Conservation (phyloP, 768 basidiomycete genomes). For the Mycena maculata region DNA sequence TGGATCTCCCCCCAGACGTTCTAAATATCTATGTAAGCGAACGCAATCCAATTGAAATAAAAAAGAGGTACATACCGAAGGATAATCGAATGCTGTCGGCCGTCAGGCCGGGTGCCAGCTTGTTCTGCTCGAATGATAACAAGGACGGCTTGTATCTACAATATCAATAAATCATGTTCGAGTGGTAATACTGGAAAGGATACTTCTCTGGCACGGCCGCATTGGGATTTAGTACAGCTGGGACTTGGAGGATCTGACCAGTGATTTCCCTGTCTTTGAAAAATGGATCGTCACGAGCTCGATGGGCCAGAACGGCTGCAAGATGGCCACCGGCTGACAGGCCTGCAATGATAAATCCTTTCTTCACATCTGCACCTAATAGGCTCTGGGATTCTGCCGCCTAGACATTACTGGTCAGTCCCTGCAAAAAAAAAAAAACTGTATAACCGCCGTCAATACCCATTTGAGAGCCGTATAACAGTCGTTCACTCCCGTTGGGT, state of each 20-base stretch:
- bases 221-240: conserved; percentile 17
- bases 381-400: conserved; percentile 8
- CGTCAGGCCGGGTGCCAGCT: conserved; percentile 2
- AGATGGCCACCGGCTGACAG: conserved; percentile 30
- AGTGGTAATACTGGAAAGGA: not conserved
- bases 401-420: not conserved
- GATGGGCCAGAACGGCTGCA: conserved; percentile 22
- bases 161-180: not conserved
- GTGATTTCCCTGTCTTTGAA: conserved; percentile 24
- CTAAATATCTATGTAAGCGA: not conserved
- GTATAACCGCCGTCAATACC: too few relatives aligned
- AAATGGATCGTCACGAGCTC: conserved; percentile 30
- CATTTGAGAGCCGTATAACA: conserved; percentile 29
- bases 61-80: not conserved
- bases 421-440: too few relatives aligned
- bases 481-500: conserved; percentile 27
- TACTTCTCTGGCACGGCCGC: conserved; percentile 26
- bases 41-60: not conserved
- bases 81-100: not conserved
- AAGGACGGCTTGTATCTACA: conserved; percentile 19
- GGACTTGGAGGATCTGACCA: conserved; percentile 27
- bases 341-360: conserved; percentile 31
- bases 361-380: conserved; percentile 26
- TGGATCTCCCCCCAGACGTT: conserved; percentile 11
- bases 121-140: conserved; percentile 27